phyloP scores from a whole-genome alignment of 805 yeast species.

The Sugiyamaella qingdaonensis region DNA sequence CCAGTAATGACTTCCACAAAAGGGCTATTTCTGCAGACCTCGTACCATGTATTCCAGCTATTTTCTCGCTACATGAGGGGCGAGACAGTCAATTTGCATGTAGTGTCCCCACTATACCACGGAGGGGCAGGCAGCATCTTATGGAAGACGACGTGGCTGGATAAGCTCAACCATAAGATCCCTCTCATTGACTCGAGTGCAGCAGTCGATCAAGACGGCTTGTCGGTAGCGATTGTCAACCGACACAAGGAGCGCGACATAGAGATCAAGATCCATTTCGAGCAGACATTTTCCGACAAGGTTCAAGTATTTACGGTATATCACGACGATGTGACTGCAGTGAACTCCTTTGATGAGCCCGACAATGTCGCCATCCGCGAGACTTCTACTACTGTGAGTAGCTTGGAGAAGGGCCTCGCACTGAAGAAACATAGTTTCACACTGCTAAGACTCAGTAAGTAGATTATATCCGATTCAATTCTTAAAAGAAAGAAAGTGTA shows the following conservation, averaged over 20 bases:
- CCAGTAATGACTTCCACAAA: constrained; percentile 34
- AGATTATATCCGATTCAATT: too few species aligned
- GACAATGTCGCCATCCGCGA: constrained; percentile 16
- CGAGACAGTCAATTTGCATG: constrained; percentile 30
- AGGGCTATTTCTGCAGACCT: constrained; percentile 31
- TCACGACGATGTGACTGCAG: constrained; percentile 32
- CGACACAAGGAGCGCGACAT: constrained; percentile 28
- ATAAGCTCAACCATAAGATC: constrained; percentile 20
- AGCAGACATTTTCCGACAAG: constrained; percentile 15
- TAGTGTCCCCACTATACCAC: constrained; percentile 29
- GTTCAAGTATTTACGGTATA: constrained; percentile 26
- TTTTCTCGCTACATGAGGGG: constrained; percentile 36
- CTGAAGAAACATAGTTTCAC: constrained; percentile 14
- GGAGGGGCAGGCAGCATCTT: constrained; percentile 28
- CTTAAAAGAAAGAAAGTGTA: too few species aligned
- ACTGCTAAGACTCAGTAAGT: neutral
- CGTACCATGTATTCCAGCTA: constrained; percentile 30
- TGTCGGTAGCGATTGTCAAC: constrained; percentile 32
- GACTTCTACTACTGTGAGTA: neutral
- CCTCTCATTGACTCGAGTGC: constrained; percentile 31
- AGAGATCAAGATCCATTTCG: constrained; percentile 23
- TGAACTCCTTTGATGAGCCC: constrained; percentile 30
- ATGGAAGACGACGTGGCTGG: constrained; percentile 25
- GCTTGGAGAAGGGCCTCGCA: neutral
- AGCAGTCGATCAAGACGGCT: constrained; percentile 25